These are phyloP conservation scores for Vanrija sp. DNA, from an alignment of 1,284 basidiomycete genomes.

Conservation along the genomic window DNA sequence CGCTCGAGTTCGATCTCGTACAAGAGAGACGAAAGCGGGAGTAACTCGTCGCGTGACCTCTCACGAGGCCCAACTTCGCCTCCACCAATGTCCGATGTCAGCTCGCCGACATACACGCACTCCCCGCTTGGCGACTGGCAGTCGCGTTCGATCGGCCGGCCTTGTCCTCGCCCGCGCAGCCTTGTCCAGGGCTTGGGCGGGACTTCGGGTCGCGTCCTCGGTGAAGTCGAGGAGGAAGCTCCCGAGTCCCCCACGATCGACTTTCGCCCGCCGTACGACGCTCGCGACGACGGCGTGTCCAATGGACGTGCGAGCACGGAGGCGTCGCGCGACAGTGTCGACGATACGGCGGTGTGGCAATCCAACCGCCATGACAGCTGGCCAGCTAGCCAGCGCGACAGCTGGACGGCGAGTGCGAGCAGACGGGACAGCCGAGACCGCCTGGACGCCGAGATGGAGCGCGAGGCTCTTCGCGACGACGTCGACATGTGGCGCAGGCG, in stretches of 20 bases:
- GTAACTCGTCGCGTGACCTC: conserved; percentile 17
- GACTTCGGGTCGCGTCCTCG: conserved; percentile 30
- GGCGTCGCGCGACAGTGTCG: conserved; percentile 17
- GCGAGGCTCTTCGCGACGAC: conserved; percentile 40
- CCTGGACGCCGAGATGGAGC: conserved; percentile 42
- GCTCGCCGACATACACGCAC: conserved; percentile 1
- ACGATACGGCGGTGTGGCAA: neutral
- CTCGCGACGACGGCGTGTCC: conserved; percentile 6
- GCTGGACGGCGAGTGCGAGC: neutral
- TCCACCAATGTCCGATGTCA: neutral
- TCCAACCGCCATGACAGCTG: neutral
- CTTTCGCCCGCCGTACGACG: neutral
- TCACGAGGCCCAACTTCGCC: conserved; percentile 16
- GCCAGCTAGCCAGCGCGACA: neutral
- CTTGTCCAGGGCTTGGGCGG: conserved; percentile 21
- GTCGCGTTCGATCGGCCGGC: conserved; percentile 15
- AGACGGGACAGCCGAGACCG: conserved; percentile 17
- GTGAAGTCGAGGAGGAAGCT: conserved; percentile 34
- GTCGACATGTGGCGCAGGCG: conserved; percentile 39
- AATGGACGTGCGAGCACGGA: conserved; percentile 13
- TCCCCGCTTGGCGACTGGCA: conserved; percentile 20
- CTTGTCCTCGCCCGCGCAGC: conserved; percentile 38
- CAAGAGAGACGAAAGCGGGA: conserved; percentile 30
- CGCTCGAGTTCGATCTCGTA: conserved; percentile 41
- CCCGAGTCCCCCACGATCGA: too few relatives aligned